A percentile compares a stretch with the other conserved stretches of the same genome.
These are phyloP conservation scores for Carex parvula DNA, from an alignment of 176 grass and related monocot genomes.

Conservation along the genomic window DNA sequence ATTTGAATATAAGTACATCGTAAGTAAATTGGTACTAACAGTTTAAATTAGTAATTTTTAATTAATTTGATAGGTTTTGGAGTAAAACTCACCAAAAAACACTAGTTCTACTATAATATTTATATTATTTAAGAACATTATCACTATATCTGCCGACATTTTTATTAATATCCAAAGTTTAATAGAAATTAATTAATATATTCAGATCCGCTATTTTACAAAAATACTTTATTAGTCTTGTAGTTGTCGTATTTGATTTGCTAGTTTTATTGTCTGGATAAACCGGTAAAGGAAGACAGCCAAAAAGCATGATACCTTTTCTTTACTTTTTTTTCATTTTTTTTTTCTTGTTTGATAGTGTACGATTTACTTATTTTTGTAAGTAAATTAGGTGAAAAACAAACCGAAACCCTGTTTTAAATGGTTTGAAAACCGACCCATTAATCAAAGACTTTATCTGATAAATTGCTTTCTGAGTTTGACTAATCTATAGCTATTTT, in stretches of 20 bases:
- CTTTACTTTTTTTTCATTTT: constrained; percentile 7
- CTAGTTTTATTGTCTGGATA: neutral
- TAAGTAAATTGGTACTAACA: no score
- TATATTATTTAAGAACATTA: no score
- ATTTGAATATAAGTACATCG: no score
- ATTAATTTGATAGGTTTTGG: no score
- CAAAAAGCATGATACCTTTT: constrained; percentile 7
- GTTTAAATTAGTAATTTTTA: no score
- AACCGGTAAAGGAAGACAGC: neutral
- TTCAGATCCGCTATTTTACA: no score
- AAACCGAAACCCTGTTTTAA: constrained; percentile 3
- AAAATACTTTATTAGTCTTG: neutral
- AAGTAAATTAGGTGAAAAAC: neutral
- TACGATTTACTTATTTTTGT: neutral
- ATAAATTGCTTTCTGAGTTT: neutral
- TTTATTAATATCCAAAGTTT: no score
- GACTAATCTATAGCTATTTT: neutral
- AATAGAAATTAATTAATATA: no score
- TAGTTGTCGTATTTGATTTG: neutral
- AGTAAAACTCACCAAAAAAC: no score
- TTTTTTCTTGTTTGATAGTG: neutral
- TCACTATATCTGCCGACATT: neutral
- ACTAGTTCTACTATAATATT: no score
- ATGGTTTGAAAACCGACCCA: constrained; percentile 10
- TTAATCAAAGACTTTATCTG: neutral